These are phyloP conservation scores for Cercospora beticola DNA, from an alignment of 2,329 filamentous ascomycete genomes.

Conservation along the genomic window DNA sequence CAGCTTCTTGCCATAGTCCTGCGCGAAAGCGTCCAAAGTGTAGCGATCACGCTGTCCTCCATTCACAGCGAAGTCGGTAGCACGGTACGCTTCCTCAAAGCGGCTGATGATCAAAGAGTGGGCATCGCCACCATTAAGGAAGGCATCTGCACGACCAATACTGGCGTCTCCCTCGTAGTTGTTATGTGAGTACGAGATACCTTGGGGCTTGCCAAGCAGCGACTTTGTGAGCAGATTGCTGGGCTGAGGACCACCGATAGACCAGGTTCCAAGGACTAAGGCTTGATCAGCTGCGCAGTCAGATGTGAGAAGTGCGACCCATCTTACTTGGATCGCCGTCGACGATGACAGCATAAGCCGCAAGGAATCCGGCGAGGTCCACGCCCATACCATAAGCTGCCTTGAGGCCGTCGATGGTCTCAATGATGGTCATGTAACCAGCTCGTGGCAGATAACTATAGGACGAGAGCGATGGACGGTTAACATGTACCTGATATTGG, in stretches of 20 bases:
- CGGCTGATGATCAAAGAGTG: constrained; percentile 20
- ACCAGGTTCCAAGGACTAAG: constrained; percentile 23
- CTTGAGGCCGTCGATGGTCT: constrained; percentile 29
- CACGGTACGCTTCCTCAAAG: constrained; percentile 24
- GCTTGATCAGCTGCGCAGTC: not conserved
- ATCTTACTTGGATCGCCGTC: constrained; percentile 18
- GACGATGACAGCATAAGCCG: constrained; percentile 33
- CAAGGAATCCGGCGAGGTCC: constrained; percentile 28
- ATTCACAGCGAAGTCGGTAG: not conserved
- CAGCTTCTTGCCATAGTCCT: constrained; percentile 16
- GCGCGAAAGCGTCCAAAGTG: constrained; percentile 26
- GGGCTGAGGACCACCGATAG: constrained; percentile 31
- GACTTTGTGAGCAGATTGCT: constrained; percentile 15
- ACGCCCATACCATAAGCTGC: constrained; percentile 18
- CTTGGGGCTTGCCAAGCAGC: constrained; percentile 22
- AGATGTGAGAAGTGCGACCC: not conserved
- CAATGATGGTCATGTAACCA: constrained; percentile 28
- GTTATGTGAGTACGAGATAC: constrained; percentile 34
- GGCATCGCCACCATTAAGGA: constrained; percentile 25
- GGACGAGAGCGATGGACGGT: not conserved
- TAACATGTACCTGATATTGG: not conserved
- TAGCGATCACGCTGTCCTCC: constrained; percentile 15
- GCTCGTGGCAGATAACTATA: constrained; percentile 13
- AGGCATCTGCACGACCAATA: constrained; percentile 36
- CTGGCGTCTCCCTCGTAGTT: constrained; percentile 38